A percentile compares a stretch with the other conserved stretches of the same genome.
These are phyloP conservation scores for Cryptosporidium bovis DNA, from an alignment of 169 alveolate genomes.

Conservation along the genomic window DNA sequence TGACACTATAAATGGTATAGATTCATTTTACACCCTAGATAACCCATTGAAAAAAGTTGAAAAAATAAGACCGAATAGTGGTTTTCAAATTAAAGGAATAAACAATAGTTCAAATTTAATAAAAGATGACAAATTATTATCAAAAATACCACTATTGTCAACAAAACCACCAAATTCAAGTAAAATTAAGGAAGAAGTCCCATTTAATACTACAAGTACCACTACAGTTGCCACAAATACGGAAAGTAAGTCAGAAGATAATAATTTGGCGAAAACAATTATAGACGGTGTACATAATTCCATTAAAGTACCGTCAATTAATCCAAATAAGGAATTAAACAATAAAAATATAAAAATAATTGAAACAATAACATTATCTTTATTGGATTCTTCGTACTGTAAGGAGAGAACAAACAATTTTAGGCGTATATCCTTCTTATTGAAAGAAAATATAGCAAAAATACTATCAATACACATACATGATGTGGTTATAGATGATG, in stretches of 20 bases:
- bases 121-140: too few species aligned
- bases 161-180: background rate
- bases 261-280: background rate
- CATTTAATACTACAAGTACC: background rate
- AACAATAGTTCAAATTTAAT: too few species aligned
- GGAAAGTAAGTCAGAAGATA: background rate
- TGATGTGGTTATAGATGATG: slow-evolving; percentile 41
- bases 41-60: too few species aligned
- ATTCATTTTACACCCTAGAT: background rate
- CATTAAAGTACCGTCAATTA: too few species aligned
- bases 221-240: background rate
- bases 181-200: background rate
- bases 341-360: background rate
- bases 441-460: slow-evolving; percentile 33
- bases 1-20: background rate
- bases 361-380: slow-evolving; percentile 10
- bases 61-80: too few species aligned
- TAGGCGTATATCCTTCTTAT: slow-evolving; percentile 7
- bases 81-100: too few species aligned
- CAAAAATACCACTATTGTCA: background rate
- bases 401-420: slow-evolving; percentile 16
- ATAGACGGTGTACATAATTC: too few species aligned
- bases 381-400: slow-evolving; percentile 48
- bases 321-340: background rate
- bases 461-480: slow-evolving; percentile 19